A percentile compares a stretch with the other conserved stretches of the same genome.
Evolutionary conservation across 1,284 basidiomycete species (phyloP).

Genomic region (Stygiomarasmius scandens): DNA sequence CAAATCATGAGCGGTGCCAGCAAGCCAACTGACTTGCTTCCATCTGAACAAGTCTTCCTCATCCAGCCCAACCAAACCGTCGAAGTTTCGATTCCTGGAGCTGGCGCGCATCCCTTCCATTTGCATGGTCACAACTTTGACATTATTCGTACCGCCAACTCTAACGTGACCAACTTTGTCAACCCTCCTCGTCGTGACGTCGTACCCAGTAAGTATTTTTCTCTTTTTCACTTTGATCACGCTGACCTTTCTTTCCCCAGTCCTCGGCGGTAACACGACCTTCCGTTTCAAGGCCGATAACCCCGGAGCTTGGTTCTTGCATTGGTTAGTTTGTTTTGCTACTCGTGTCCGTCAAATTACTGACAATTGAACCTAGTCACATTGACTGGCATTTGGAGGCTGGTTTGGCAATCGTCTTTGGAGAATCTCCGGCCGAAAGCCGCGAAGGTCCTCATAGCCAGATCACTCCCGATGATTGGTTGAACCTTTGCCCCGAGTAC

Average conservation of each 20-base stretch:
- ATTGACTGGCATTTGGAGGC: slow-evolving; percentile 43
- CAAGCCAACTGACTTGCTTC: slow-evolving; percentile 35
- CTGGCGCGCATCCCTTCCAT: slow-evolving; percentile 40
- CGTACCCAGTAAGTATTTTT: slow-evolving; percentile 16
- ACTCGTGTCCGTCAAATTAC: background rate
- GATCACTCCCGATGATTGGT: slow-evolving; percentile 34
- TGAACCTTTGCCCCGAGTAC: slow-evolving; percentile 33
- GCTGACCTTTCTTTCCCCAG: background rate
- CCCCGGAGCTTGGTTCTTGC: slow-evolving; percentile 43
- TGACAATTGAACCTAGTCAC: slow-evolving; percentile 22
- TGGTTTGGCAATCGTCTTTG: slow-evolving; percentile 39
- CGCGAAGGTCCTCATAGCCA: slow-evolving; percentile 31
- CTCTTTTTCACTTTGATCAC: no score
- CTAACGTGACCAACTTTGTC: slow-evolving; percentile 28
- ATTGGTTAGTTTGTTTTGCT: slow-evolving; percentile 28
- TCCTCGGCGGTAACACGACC: background rate
- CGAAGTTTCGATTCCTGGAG: slow-evolving; percentile 36
- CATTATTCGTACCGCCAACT: slow-evolving; percentile 28
- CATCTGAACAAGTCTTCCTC: slow-evolving; percentile 31
- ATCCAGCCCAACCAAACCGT: slow-evolving; percentile 33
- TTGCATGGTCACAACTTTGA: slow-evolving; percentile 28
- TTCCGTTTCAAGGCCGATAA: slow-evolving; percentile 35
- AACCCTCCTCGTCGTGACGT: slow-evolving; percentile 40
- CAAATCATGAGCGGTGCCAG: slow-evolving; percentile 41
- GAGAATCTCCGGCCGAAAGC: slow-evolving; percentile 32